phyloP scores from a whole-genome alignment of 2,329 filamentous ascomycete genomes.

The Colletotrichum sp. region DNA sequence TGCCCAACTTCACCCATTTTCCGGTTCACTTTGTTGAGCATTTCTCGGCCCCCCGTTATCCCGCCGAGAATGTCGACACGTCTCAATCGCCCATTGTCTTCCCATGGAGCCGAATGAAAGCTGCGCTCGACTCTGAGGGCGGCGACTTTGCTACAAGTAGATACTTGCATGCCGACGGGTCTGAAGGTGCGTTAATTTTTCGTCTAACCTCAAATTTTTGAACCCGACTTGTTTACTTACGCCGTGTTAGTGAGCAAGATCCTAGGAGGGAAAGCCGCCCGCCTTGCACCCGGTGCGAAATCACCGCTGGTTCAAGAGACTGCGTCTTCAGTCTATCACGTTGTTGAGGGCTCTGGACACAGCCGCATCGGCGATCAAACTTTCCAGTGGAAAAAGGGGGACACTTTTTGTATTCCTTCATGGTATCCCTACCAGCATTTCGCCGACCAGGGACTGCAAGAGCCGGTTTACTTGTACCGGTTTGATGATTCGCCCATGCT shows the following conservation, averaged over 20 bases:
- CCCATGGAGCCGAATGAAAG: conserved; percentile 52
- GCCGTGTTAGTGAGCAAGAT: conserved; percentile 44
- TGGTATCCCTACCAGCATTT: conserved; percentile 57
- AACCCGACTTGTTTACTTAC: background rate
- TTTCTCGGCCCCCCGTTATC: conserved; percentile 47
- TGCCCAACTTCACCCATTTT: conserved; percentile 54
- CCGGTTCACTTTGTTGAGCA: conserved; percentile 60
- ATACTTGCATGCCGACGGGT: conserved; percentile 37
- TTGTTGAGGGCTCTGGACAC: conserved; percentile 50
- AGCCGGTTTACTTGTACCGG: conserved; percentile 53
- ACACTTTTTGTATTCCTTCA: conserved; percentile 60
- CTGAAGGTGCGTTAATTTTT: conserved; percentile 28
- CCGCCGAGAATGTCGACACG: conserved; percentile 41
- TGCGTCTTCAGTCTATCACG: conserved; percentile 57
- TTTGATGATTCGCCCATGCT: conserved; percentile 63
- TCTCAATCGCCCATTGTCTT: conserved; percentile 48
- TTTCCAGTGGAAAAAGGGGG: conserved; percentile 51
- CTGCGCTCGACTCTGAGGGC: conserved; percentile 36
- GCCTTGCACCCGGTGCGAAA: conserved; percentile 38
- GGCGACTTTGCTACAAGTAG: conserved; percentile 31
- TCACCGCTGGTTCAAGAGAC: conserved; percentile 52
- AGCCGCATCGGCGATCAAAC: conserved; percentile 41
- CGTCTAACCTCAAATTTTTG: background rate
- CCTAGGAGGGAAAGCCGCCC: conserved; percentile 51
- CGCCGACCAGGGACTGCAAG: conserved; percentile 30